Evolutionary conservation across 306 rosid species (phyloP), one percentile per base, ranked within the genome.

Genomic region (Lathyrus tuberosus): DNA sequence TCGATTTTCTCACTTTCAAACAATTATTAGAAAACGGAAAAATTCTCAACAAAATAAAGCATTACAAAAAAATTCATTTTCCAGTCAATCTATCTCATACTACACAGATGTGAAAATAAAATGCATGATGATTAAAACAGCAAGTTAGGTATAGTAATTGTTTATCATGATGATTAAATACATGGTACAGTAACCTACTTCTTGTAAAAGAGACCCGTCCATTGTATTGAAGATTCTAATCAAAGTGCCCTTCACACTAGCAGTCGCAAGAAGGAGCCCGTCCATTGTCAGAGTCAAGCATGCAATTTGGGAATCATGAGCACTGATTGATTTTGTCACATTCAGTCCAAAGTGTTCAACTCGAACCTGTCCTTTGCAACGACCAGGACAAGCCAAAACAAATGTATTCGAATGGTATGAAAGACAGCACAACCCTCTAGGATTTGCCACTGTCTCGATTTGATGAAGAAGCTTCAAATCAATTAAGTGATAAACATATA

Each of bases 261-360:
- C 95, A 80, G 99, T 91, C 62, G 99, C 96, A 76, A 94, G 99
- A 56, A 94, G 96, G 78, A 90, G 92, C 18, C 99, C 99, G 63
- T 94, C 99, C 90, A 80, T 73, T 65, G 97, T 91, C 76, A 94
- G 66, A 54, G 96, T 81, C 49, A 88, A 51, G 85, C 97, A 94
- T 42, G 96, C 92, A 80, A 94, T 75, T 76, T 84, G 83, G 52
- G 95, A 88, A 81, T 94, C 95, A 74, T 94, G 99, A 62, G 97
- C 95, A 72, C 68, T 72, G 42, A 94, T 84, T 47, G 80, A 60
- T 80, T 94, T 94, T 47, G 86, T 89, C 87, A 91, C 35, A 20
- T 88, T 89, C 69, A 90, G 71, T 70, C 97, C 96, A 73, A 90
- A 94, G 73, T 94, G 99, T 76, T 94, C 96, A 33, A 94, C 86